A percentile compares a stretch with the other conserved stretches of the same genome.
These are phyloP conservation scores for Phaeosphaeria sp. DNA, from an alignment of 2,329 filamentous ascomycete genomes.

Conservation along the genomic window DNA sequence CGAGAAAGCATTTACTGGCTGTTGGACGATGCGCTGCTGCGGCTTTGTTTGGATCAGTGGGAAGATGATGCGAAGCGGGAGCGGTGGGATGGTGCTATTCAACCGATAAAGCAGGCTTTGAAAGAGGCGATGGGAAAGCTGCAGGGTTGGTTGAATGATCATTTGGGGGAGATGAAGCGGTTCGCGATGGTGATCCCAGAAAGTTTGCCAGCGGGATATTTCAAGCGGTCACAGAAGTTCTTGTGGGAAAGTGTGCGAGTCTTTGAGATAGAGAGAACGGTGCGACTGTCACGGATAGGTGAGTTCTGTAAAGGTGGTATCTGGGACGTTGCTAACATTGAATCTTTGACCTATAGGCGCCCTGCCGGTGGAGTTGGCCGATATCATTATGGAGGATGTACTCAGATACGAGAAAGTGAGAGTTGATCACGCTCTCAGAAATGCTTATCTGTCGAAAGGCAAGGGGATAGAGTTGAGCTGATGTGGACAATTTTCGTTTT, in stretches of 20 bases:
- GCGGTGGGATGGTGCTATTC: constrained; percentile 10
- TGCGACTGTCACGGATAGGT: constrained; percentile 11
- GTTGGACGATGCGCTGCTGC: constrained; percentile 20
- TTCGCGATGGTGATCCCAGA: too few relatives aligned
- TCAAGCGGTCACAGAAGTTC: constrained; percentile 12
- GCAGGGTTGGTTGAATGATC: constrained; percentile 8
- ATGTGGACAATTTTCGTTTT: neutral
- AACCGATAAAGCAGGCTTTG: constrained; percentile 5
- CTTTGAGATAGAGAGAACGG: constrained; percentile 19
- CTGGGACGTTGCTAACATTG: constrained; percentile 13
- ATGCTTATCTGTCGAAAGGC: neutral
- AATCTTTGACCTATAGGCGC: neutral
- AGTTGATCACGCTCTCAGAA: neutral
- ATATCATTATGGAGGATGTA: neutral
- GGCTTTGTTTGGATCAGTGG: constrained; percentile 19
- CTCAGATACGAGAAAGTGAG: neutral
- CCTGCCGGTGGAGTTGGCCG: neutral
- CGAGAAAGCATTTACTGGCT: constrained; percentile 23
- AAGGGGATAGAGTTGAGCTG: neutral
- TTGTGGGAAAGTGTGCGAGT: constrained; percentile 13
- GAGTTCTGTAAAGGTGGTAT: constrained; percentile 11
- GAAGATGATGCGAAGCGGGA: constrained; percentile 5
- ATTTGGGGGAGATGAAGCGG: constrained; percentile 7
- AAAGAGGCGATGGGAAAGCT: constrained; percentile 1
- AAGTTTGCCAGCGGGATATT: constrained; percentile 5